Conservation (phyloP, 2,329 filamentous ascomycete genomes). For the Cordyceps militaris region DNA sequence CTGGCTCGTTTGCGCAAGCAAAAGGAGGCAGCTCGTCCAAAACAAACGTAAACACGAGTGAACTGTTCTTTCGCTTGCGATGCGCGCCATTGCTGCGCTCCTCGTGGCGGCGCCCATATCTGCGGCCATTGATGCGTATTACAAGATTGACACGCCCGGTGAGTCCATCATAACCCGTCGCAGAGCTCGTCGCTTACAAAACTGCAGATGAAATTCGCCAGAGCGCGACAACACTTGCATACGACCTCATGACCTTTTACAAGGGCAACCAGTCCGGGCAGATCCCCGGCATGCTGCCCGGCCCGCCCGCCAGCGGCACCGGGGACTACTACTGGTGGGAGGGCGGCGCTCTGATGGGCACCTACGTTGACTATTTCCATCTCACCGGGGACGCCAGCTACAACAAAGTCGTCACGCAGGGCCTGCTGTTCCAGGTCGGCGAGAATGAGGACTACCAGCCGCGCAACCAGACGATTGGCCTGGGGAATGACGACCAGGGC, state of each 20-base stretch:
- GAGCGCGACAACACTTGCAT: slow-evolving; percentile 40
- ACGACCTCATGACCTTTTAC: slow-evolving; percentile 46
- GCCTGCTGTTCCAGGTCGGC: slow-evolving; percentile 40
- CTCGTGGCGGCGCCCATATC: not conserved
- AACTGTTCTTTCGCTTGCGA: no score
- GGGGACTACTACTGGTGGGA: slow-evolving; percentile 33
- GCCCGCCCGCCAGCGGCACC: slow-evolving; percentile 35
- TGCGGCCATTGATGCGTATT: slow-evolving; percentile 10
- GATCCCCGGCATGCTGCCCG: slow-evolving; percentile 50
- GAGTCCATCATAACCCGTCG: no score
- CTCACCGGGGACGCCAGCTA: slow-evolving; percentile 42
- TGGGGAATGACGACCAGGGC: slow-evolving; percentile 54
- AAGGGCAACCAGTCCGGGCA: slow-evolving; percentile 43
- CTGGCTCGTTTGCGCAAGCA: not conserved
- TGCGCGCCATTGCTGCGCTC: not conserved
- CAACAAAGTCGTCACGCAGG: slow-evolving; percentile 39
- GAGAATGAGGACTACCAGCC: slow-evolving; percentile 44
- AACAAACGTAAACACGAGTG: no score
- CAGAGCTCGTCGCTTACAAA: not conserved
- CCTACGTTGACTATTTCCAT: slow-evolving; percentile 34
- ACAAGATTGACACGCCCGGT: slow-evolving; percentile 28
- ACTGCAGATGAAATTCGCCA: slow-evolving; percentile 38
- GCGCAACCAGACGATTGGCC: slow-evolving; percentile 32
- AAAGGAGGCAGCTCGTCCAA: not conserved
- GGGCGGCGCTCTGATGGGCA: slow-evolving; percentile 24